These are phyloP conservation scores for Talaromyces ruber DNA, from an alignment of 495 filamentous ascomycete genomes.

Conservation along the genomic window DNA sequence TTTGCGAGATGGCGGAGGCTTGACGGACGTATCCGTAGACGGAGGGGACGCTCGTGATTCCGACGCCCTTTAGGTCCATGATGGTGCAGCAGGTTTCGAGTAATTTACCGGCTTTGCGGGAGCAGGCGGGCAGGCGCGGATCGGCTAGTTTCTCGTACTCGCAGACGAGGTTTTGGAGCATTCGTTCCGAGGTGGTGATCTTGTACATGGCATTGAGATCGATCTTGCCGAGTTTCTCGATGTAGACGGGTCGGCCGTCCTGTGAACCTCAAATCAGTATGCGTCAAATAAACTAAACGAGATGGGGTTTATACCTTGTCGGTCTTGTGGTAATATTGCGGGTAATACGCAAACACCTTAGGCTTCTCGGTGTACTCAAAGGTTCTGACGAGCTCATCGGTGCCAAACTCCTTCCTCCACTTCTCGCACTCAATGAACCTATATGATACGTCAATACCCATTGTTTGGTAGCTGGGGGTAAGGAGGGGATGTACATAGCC, in stretches of 20 bases:
- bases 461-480: background rate
- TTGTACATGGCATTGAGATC: conserved; percentile 84
- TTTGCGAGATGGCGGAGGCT: conserved; percentile 79
- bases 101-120: conserved; percentile 78
- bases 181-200: conserved; percentile 86
- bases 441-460: background rate
- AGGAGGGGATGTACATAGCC: conserved; percentile 60
- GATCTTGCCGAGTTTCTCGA: conserved; percentile 91
- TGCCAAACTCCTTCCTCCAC: conserved; percentile 80
- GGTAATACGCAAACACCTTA: conserved; percentile 85
- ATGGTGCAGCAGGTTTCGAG: conserved; percentile 97
- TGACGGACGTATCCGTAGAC: conserved; percentile 80
- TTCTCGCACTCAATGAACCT: conserved; percentile 90
- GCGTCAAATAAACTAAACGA: background rate
- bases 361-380: conserved; percentile 89
- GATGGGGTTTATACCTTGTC: conserved; percentile 61
- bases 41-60: conserved; percentile 65
- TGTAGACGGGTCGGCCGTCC: conserved; percentile 96
- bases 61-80: conserved; percentile 94
- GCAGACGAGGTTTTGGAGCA: conserved; percentile 89
- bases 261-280: conserved; percentile 20
- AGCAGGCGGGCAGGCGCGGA: conserved; percentile 90
- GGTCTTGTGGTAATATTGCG: conserved; percentile 98
- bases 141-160: conserved; percentile 96
- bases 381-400: conserved; percentile 71